phyloP scores from a whole-genome alignment of 495 filamentous ascomycete species.

The Penicillium longicatenatum region DNA sequence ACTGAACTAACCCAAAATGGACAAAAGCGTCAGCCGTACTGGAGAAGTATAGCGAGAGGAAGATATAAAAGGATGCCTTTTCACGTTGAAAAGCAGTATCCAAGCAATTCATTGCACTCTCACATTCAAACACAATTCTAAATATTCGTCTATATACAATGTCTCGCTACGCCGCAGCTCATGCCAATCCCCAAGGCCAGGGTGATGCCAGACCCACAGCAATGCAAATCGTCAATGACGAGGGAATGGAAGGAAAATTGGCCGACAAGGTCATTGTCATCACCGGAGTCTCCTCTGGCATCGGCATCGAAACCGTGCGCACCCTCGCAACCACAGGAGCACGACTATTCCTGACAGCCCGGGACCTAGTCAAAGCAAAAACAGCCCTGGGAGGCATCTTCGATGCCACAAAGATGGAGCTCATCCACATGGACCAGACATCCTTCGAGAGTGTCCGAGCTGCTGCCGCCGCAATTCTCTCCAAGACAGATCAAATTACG shows the following conservation, averaged over 20 bases:
- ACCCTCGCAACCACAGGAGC: constrained; percentile 53
- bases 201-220: constrained; percentile 59
- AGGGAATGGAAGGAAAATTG: constrained; percentile 42
- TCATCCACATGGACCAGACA: constrained; percentile 40
- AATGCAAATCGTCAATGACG: constrained; percentile 54
- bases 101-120: background rate
- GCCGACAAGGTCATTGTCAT: constrained; percentile 51
- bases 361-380: constrained; percentile 41
- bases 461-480: constrained; percentile 39
- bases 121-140: no score
- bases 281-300: constrained; percentile 55
- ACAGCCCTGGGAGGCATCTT: constrained; percentile 33
- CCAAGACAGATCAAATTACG: constrained; percentile 43
- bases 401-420: constrained; percentile 28
- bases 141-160: constrained; percentile 1
- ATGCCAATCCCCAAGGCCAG: constrained; percentile 46
- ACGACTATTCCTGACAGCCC: constrained; percentile 45
- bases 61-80: constrained; percentile 3
- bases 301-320: constrained; percentile 54
- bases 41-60: background rate
- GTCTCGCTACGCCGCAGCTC: constrained; percentile 40
- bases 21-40: constrained; percentile 11
- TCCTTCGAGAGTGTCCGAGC: constrained; percentile 45
- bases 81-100: background rate
- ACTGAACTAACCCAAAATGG: background rate